Conservation (phyloP, 192 early-diverging fungal species). For the Cladochytrium replicatum region DNA sequence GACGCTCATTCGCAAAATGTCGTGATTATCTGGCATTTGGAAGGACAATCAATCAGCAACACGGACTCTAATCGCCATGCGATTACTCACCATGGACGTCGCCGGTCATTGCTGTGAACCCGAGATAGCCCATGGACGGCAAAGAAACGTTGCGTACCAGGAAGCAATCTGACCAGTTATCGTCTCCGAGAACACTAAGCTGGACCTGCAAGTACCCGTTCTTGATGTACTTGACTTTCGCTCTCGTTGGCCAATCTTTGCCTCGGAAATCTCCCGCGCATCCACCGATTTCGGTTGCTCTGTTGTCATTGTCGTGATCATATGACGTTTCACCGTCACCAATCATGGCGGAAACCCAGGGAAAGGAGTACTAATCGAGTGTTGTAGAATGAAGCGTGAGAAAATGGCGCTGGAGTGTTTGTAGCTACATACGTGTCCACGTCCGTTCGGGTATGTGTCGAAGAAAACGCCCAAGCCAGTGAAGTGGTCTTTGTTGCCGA, state of each 20-base stretch:
- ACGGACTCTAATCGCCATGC: constrained; percentile 2
- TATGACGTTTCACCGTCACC: constrained; percentile 85
- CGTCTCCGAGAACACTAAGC: constrained; percentile 43
- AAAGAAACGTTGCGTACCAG: constrained; percentile 64
- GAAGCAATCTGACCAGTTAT: constrained; percentile 80
- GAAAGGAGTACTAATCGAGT: constrained; percentile 54
- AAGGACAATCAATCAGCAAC: constrained; percentile 15
- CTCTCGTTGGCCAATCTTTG: constrained; percentile 48
- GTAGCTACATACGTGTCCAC: constrained; percentile 33
- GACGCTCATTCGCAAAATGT: constrained; percentile 22
- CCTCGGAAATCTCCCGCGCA: constrained; percentile 66
- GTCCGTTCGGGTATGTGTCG: constrained; percentile 87
- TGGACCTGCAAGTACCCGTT: constrained; percentile 47
- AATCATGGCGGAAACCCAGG: constrained; percentile 85
- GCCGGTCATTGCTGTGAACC: constrained; percentile 88
- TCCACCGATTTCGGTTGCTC: constrained; percentile 41
- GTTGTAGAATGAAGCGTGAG: neutral
- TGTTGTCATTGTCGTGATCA: constrained; percentile 76
- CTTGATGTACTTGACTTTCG: constrained; percentile 64
- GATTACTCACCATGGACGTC: constrained; percentile 61
- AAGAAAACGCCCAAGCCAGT: constrained; percentile 91
- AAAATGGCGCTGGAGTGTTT: neutral
- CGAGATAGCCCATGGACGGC: constrained; percentile 69
- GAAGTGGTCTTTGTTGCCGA: constrained; percentile 81
- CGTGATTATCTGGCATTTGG: constrained; percentile 22